These are phyloP conservation scores for Orychophragmus violaceus DNA, from an alignment of 345 rosid species.

Conservation along the genomic window DNA sequence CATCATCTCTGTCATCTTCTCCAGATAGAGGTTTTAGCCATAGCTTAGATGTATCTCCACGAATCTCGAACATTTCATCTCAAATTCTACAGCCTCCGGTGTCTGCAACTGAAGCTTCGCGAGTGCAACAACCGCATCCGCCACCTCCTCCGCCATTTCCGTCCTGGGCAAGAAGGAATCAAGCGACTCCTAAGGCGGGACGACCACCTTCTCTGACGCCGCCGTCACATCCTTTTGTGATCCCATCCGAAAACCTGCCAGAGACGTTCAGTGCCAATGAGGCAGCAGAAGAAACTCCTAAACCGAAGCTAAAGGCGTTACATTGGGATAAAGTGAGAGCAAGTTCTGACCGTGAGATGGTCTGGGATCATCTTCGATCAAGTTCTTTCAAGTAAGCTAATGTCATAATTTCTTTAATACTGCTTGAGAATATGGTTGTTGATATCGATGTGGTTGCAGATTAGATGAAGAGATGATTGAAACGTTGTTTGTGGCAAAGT, in stretches of 20 bases:
- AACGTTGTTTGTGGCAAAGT: conserved; percentile 74
- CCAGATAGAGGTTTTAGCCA: conserved; percentile 31
- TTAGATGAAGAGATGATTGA: conserved; percentile 99
- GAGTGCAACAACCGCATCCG: conserved; percentile 23
- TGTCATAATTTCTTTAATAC: not conserved
- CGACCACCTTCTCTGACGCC: conserved; percentile 53
- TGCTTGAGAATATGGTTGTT: not conserved
- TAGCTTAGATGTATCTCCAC: conserved; percentile 36
- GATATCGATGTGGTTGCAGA: conserved; percentile 44
- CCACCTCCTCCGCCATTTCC: conserved; percentile 35
- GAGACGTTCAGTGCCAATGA: conserved; percentile 5
- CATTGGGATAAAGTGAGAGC: conserved; percentile 99
- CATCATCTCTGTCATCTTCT: no score
- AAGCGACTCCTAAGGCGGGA: conserved; percentile 31
- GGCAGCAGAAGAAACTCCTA: conserved; percentile 41
- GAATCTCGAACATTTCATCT: conserved; percentile 23
- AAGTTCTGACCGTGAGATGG: conserved; percentile 97
- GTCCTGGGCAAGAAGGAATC: conserved; percentile 31
- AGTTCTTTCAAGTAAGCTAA: conserved; percentile 74
- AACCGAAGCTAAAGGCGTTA: conserved; percentile 73
- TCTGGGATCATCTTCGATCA: conserved; percentile 89
- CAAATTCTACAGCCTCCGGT: conserved; percentile 27
- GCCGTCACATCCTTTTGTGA: conserved; percentile 71
- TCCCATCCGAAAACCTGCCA: conserved; percentile 32
- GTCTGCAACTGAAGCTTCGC: not conserved